A percentile compares a stretch with the other conserved stretches of the same genome.
Conservation (phyloP, 1,284 basidiomycete genomes). For the Cryptococcus neoformans region DNA sequence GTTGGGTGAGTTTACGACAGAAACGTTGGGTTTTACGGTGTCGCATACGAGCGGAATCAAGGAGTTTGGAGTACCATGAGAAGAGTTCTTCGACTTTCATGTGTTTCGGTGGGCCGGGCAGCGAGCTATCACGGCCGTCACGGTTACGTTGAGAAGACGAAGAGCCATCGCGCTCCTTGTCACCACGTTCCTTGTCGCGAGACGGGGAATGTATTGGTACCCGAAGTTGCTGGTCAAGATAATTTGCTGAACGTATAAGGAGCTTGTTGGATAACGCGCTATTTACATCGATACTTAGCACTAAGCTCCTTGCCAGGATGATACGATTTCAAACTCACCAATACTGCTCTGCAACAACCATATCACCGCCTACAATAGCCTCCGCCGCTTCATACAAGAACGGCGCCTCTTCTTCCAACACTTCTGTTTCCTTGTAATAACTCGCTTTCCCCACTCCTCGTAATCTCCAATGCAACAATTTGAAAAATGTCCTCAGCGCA, state of each 20-base stretch:
- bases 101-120: conserved; percentile 18
- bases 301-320: background rate
- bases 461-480: conserved; percentile 90
- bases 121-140: background rate
- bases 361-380: conserved; percentile 82
- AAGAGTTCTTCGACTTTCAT: conserved; percentile 82
- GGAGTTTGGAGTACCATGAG: conserved; percentile 86
- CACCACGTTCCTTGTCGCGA: background rate
- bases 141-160: background rate
- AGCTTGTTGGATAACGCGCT: conserved; percentile 83
- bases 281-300: background rate
- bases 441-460: conserved; percentile 89
- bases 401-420: conserved; percentile 93
- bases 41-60: conserved; percentile 88
- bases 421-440: conserved; percentile 97
- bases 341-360: conserved; percentile 89
- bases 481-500: conserved; percentile 88
- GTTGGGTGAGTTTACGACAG: conserved; percentile 74
- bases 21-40: conserved; percentile 94
- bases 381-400: conserved; percentile 93
- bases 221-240: conserved; percentile 90
- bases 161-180: background rate
- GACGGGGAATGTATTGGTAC: conserved; percentile 56
- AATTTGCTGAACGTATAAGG: conserved; percentile 84
- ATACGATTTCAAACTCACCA: conserved; percentile 59